phyloP scores from a whole-genome alignment of 192 early-diverging fungal species.

The Phlyctochytrium arcticum region DNA sequence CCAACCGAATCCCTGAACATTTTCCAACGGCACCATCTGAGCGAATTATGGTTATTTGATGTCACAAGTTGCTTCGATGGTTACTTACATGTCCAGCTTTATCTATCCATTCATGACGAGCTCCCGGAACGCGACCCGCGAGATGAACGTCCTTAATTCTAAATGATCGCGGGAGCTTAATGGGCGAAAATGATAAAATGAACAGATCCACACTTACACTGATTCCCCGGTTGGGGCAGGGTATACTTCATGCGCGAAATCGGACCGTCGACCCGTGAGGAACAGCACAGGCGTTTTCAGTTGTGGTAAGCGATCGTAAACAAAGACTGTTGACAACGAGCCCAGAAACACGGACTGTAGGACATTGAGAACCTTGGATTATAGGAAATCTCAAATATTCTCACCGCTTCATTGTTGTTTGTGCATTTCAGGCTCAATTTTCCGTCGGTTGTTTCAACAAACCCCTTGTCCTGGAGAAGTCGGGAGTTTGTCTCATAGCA shows the following conservation, averaged over 20 bases:
- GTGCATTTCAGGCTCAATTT: constrained; percentile 8
- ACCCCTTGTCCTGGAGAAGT: neutral
- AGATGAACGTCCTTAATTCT: neutral
- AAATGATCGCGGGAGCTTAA: too few species aligned
- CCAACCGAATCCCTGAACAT: too few species aligned
- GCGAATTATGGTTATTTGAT: too few species aligned
- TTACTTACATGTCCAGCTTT: constrained; percentile 6
- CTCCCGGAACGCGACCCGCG: neutral
- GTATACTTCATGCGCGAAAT: neutral
- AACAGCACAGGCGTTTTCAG: neutral
- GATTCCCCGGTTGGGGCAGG: too few species aligned
- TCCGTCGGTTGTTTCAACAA: neutral
- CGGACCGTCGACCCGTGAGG: constrained; percentile 3
- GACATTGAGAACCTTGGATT: neutral
- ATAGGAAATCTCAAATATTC: too few species aligned
- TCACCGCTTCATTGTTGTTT: constrained; percentile 7
- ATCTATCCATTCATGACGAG: neutral
- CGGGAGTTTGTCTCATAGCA: neutral
- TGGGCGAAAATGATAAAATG: too few species aligned
- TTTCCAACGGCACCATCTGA: too few species aligned
- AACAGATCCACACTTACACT: too few species aligned
- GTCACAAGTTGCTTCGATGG: too few species aligned
- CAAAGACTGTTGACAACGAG: neutral
- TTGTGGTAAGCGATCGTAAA: neutral
- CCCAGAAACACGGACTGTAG: constrained; percentile 13